Base-by-base conservation (phyloP, 2,329 filamentous ascomycete species). In the Alternaria panax region DNA sequence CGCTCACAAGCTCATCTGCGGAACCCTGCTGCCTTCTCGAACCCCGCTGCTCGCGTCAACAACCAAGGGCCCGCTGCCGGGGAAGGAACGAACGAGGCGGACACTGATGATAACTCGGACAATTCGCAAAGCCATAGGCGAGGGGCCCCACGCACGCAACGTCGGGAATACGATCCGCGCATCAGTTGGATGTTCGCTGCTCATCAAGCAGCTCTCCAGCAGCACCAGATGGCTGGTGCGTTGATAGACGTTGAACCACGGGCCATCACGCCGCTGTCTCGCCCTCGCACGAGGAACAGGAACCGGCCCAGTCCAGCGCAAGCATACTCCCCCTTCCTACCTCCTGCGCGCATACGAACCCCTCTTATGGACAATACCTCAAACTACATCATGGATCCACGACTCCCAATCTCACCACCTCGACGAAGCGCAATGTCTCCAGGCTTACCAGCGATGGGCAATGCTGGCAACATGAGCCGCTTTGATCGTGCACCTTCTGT, bases 171-270 rank as follows among this genome's bases (percentile, higher is more conserved):
- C 34, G 72, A 80, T 64, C 78, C 78, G 5, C 71, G 77, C 36
- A 79, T 80, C 54, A 79, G 78, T 59, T 75, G 72, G 68, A 77
- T 79, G 66, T 80, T 80, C 54, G 77, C 78, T 60, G 73, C 78
- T 30, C 78, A 80, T 42, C 77, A 77, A 58, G 73, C 71, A 40
- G 75, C 76, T 25, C 68, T 80, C 32, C 73, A 75, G 50, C 71
- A 76, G 45, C 69, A 75, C 24, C 70, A 75, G 55, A 69, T 69
- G 57, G 66, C 65, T 16, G 73, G 72, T 18, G 65, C 69, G 7
- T 60, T 77, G 36, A 68, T 79, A 56, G 77, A 79, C 51, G 64
- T 78, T 16, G 75, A 78, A 47, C 66, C 74, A 51, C 75, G 77
- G 28, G 72, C 75, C 20, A 76, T 73, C 12, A 80, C 78, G 16